Percentiles rank a stretch among this genome's conserved stretches.
These are phyloP conservation scores for Phytomonas sp. DNA, from an alignment of 208 protist genomes.

Conservation along the genomic window DNA sequence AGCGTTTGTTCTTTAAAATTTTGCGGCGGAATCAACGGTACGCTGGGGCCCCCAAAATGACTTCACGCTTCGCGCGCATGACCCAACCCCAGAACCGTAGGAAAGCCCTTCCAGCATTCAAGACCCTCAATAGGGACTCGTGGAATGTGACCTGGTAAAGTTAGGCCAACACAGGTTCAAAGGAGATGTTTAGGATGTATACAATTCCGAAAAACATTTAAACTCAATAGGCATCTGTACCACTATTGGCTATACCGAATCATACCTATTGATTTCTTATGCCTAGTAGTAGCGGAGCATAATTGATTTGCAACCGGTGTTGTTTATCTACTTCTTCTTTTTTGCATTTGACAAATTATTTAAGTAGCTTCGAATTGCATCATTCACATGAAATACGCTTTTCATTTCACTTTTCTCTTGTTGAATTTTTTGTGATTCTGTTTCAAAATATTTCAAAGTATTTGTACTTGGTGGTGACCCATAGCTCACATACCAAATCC, in stretches of 20 bases:
- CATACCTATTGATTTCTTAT: not conserved
- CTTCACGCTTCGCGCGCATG: slow-evolving; percentile 32
- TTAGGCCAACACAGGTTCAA: not conserved
- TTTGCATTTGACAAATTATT: not conserved
- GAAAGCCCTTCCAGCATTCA: slow-evolving; percentile 33
- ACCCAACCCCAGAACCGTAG: slow-evolving; percentile 7
- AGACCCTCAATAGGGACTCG: slow-evolving; percentile 58
- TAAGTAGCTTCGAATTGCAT: not conserved
- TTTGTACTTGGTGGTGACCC: not conserved
- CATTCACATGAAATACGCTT: not conserved
- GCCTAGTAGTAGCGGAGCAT: not conserved
- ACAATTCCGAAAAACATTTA: not conserved
- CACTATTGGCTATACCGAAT: not conserved
- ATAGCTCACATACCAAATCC: not conserved
- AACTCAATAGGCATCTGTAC: slow-evolving; percentile 5
- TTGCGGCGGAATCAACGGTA: slow-evolving; percentile 52
- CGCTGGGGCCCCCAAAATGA: slow-evolving; percentile 44
- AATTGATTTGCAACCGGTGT: no score
- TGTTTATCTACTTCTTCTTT: not conserved
- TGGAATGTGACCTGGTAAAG: slow-evolving; percentile 84
- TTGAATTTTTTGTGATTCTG: not conserved
- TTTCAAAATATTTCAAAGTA: not conserved
- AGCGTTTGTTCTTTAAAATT: slow-evolving; percentile 61
- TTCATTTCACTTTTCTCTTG: not conserved
- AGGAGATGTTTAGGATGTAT: not conserved